Base-by-base conservation (phyloP, 2,329 filamentous ascomycete genomes). In the Eutypella sp. region DNA sequence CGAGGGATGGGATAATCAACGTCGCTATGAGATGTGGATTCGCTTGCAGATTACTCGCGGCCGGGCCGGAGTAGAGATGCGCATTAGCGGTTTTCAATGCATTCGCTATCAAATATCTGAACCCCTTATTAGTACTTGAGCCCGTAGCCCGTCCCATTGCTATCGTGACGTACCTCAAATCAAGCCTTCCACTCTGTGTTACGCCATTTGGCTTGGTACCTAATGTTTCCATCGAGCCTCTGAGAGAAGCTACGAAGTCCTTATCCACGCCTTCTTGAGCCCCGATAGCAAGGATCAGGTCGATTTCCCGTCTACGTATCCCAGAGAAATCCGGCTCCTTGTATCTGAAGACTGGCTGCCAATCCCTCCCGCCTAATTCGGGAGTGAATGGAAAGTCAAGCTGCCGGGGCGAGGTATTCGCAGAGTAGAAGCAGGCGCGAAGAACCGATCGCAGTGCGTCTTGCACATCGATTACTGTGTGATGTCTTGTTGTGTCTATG, bases 271-370 rank as follows among this genome's bases (percentile, higher is more conserved):
- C 74, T 20, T 68, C 67, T 51, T 84, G 78, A 4, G 73, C 71
- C 3, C 81, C 81, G 18, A 85, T 66, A 2, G 80, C 80, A 11
- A 85, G 59, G 3, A 85, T 79, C 41, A 82, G 70, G 52, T 84
- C 78, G 11, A 80, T 62, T 31, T 67, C 70, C 27, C 68, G 65
- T 11, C 61, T 62, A 23, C 67, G 62, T 5, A 62, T 57, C 19
- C 52, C 58, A 0, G 58, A 59, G 41, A 49, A 62, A 2, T 51
- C 57, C 1, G 60, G 46, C 15, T 67, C 63, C 0, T 56, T 52
- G 24, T 72, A 67, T 20, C 64, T 64, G 39, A 81, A 75, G 1
- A 81, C 66, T 2, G 76, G 75, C 42, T 70, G 70, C 78, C 78
- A 81, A 10, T 79, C 54, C 4, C 66, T 71, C 25, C 74, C 70